phyloP scores from a whole-genome alignment of 768 basidiomycete species.

The Cubamyces lactineus region DNA sequence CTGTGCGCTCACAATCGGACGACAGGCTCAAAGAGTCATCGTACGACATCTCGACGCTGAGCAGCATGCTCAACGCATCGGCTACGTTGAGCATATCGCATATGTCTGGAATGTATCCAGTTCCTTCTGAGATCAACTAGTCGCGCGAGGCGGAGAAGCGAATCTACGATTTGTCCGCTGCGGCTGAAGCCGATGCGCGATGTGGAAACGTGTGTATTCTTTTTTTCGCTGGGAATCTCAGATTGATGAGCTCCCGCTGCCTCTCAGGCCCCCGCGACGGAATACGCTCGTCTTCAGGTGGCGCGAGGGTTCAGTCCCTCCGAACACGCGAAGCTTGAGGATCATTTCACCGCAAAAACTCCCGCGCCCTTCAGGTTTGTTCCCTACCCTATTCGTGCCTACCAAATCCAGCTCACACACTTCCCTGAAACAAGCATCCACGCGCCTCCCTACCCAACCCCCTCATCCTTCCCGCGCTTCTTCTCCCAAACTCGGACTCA shows the following conservation, averaged over 20 bases:
- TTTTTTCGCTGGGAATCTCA: neutral
- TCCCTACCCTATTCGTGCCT: neutral
- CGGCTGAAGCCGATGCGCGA: neutral
- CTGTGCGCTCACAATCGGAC: too few relatives aligned
- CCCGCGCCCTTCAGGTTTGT: conserved; percentile 45
- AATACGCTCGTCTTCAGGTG: conserved; percentile 53
- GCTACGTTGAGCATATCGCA: conserved; percentile 56
- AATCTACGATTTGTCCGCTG: conserved; percentile 27
- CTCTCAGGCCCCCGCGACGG: conserved; percentile 12
- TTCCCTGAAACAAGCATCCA: conserved; percentile 42
- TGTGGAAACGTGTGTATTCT: neutral
- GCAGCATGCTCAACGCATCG: conserved; percentile 54
- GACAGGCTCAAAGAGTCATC: conserved; percentile 39
- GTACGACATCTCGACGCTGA: conserved; percentile 48
- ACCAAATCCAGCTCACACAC: neutral
- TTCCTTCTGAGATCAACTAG: conserved; percentile 28
- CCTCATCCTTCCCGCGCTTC: conserved; percentile 60
- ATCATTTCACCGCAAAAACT: conserved; percentile 41
- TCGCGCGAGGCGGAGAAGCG: conserved; percentile 11
- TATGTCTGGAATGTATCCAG: conserved; percentile 58
- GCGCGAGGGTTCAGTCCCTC: conserved; percentile 58
- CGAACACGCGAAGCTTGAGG: conserved; percentile 42
- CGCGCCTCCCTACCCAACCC: conserved; percentile 57
- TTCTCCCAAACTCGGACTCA: conserved; percentile 32
- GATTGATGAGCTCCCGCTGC: neutral